phyloP scores from a whole-genome alignment of 331 rosid genomes.

The Stylosanthes scabra region DNA sequence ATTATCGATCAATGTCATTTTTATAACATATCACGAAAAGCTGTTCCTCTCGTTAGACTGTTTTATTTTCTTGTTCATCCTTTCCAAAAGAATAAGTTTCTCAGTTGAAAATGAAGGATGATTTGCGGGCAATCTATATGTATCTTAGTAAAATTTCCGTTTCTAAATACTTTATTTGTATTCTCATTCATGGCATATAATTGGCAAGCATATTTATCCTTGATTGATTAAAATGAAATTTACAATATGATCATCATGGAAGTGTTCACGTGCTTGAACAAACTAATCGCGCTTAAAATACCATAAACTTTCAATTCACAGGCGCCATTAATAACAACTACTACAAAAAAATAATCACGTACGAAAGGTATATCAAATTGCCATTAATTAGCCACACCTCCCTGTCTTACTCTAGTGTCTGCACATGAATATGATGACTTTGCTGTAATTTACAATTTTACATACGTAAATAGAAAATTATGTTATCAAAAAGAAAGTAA shows the following conservation, averaged over 20 bases:
- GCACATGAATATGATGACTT: neutral
- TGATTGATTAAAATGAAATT: neutral
- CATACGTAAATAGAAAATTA: neutral
- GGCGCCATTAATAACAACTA: constrained; percentile 3
- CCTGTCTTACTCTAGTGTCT: neutral
- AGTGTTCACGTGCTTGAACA: constrained; percentile 10
- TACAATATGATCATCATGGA: neutral
- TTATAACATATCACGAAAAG: too few relatives aligned
- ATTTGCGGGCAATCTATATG: neutral
- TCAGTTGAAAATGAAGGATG: neutral
- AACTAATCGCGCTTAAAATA: neutral
- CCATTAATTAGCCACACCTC: neutral
- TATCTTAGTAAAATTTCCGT: neutral
- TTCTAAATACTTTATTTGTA: neutral
- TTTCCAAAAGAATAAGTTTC: neutral
- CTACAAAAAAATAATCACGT: neutral
- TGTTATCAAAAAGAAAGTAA: neutral
- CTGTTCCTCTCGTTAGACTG: too few relatives aligned
- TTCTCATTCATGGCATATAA: neutral
- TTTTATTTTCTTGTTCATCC: too few relatives aligned
- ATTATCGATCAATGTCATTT: too few relatives aligned
- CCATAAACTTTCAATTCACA: neutral
- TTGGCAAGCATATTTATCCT: neutral
- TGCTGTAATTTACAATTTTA: neutral
- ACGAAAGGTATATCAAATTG: constrained; percentile 2